These are phyloP conservation scores for Cudoniella acicularis DNA, from an alignment of 495 filamentous ascomycete genomes.

Conservation along the genomic window DNA sequence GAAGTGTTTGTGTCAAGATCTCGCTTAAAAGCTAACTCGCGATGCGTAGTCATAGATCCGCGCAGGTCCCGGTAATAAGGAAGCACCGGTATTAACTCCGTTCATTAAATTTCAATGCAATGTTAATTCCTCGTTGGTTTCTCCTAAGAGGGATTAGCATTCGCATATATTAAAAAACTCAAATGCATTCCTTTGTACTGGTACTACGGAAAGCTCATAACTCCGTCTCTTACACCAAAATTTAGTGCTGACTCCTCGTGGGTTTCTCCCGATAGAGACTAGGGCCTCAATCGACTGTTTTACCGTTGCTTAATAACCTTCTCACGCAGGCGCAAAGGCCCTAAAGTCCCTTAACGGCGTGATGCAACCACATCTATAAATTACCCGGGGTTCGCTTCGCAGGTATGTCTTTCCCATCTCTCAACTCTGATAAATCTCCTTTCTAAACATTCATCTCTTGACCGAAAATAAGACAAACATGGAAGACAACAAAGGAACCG, in stretches of 20 bases:
- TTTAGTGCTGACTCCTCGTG: background rate
- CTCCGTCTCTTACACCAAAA: background rate
- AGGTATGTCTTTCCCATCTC: background rate
- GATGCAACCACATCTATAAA: background rate
- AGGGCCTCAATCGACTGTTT: background rate
- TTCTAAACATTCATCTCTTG: background rate
- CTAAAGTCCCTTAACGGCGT: background rate
- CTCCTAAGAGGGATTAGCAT: too few relatives aligned
- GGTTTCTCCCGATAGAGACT: background rate
- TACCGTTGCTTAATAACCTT: background rate
- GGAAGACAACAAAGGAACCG: background rate
- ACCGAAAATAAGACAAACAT: background rate
- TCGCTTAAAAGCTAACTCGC: too few relatives aligned
- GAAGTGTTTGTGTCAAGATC: too few relatives aligned
- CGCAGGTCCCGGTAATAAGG: too few relatives aligned
- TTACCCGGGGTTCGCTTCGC: background rate
- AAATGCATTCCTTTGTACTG: too few relatives aligned
- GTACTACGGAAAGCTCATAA: too few relatives aligned
- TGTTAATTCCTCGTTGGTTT: too few relatives aligned
- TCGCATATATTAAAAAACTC: too few relatives aligned
- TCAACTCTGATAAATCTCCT: background rate
- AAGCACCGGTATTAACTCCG: too few relatives aligned
- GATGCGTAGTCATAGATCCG: too few relatives aligned
- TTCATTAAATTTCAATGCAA: too few relatives aligned
- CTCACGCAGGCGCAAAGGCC: too few relatives aligned